Evolutionary conservation across 129 eudicot species (phyloP).

Genomic region (Flaveria sonorensis): DNA sequence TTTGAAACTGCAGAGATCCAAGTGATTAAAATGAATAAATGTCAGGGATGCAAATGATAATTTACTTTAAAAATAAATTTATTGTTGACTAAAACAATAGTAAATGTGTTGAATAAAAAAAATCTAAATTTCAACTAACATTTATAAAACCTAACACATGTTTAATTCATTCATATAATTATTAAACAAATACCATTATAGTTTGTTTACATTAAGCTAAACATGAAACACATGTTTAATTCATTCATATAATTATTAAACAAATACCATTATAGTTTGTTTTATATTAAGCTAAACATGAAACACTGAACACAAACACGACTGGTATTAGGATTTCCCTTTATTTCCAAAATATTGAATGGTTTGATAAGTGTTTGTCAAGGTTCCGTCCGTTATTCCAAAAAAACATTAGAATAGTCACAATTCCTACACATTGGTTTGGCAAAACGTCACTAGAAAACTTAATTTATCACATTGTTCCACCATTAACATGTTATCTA

Average conservation of each 20-base stretch:
- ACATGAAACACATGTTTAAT: neutral
- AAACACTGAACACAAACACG: neutral
- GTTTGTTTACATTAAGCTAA: neutral
- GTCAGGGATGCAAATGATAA: too few species aligned
- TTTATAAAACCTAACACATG: too few species aligned
- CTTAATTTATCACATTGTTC: neutral
- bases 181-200: neutral
- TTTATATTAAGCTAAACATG: neutral
- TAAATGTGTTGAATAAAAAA: neutral
- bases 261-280: neutral
- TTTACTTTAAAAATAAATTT: too few species aligned
- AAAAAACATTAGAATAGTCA: neutral
- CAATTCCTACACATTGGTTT: too few species aligned
- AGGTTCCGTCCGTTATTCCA: too few species aligned
- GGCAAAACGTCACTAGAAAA: neutral
- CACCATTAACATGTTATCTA: conserved; percentile 6
- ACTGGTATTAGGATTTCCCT: neutral
- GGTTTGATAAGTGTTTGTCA: too few species aligned
- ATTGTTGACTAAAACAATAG: neutral
- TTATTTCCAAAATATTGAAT: too few species aligned
- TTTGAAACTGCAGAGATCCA: too few species aligned
- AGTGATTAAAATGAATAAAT: too few species aligned
- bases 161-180: neutral
- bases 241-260: neutral
- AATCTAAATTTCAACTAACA: neutral